These are phyloP conservation scores for Lactarius pseudohatsudake DNA, from an alignment of 768 basidiomycete species.

Conservation along the genomic window DNA sequence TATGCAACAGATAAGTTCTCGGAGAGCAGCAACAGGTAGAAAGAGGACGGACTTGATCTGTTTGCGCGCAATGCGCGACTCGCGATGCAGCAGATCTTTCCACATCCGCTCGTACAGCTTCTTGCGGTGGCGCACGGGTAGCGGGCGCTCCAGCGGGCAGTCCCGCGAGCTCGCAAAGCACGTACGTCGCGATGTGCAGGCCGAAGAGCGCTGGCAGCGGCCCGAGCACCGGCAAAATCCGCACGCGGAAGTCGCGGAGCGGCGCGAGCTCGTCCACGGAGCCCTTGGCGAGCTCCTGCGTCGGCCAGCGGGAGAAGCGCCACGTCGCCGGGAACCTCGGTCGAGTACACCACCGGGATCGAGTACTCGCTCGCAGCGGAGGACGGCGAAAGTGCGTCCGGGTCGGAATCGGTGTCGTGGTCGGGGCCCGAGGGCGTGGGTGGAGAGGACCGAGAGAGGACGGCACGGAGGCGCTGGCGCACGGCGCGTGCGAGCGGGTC, in stretches of 20 bases:
- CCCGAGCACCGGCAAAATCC: slow-evolving; percentile 90
- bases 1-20: slow-evolving; percentile 33
- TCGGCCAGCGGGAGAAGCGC: slow-evolving; percentile 88
- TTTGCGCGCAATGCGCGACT: slow-evolving; percentile 62
- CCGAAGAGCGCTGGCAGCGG: slow-evolving; percentile 91
- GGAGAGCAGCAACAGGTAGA: slow-evolving; percentile 3
- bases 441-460: slow-evolving; percentile 33
- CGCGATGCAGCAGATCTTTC: slow-evolving; percentile 72
- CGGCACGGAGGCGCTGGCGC: slow-evolving; percentile 63
- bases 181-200: slow-evolving; percentile 83
- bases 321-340: slow-evolving; percentile 87
- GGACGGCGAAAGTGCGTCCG: slow-evolving; percentile 34
- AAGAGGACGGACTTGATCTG: slow-evolving; percentile 49
- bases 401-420: background rate
- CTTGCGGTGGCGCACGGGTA: slow-evolving; percentile 81
- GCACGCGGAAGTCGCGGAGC: slow-evolving; percentile 90
- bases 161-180: slow-evolving; percentile 81
- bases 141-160: slow-evolving; percentile 80
- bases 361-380: slow-evolving; percentile 46
- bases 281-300: slow-evolving; percentile 90
- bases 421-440: background rate
- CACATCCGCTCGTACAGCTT: slow-evolving; percentile 82
- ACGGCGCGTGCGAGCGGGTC: slow-evolving; percentile 94
- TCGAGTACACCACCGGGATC: slow-evolving; percentile 92
- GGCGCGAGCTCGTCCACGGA: slow-evolving; percentile 84